Evolutionary conservation across 2,329 filamentous ascomycete genomes (phyloP), one percentile per base, ranked within the genome.

Genomic region (Fusarium euwallaceae): DNA sequence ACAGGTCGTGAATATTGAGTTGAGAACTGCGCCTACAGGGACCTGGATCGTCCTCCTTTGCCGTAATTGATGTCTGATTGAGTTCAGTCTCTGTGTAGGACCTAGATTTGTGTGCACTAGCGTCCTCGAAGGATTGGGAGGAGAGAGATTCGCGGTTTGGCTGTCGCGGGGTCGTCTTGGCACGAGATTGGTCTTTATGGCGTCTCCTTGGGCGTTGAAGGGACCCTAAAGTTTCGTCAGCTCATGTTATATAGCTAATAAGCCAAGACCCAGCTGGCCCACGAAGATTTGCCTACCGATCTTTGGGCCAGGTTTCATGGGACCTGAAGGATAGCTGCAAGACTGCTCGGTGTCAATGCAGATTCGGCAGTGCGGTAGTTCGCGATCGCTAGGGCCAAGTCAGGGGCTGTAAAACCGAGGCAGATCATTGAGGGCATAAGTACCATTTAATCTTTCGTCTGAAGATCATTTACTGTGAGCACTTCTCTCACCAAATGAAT

Each of bases 1-100:
- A 65, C 39, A 65, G 12, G 36, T 60, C 63, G 24, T 59, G 22
- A 7, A 65, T 48, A 20, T 60, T 59, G 2, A 51, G 24, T 14
- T 34, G 45, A 16, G 61, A 67, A 43, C n/a, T 43, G 1, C 39
- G 39, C 39, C 39, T 43, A 11, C 39, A 43, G n/a, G n/a, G 16
- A 20, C 39, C 39, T 43, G 3, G 39, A 6, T 43, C 39, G 16
- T 17, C 16, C 11, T 43, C 39, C 11, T 17, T 7, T 9, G 39
- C n/a, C 39, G 17, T 16, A 8, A 11, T 43, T 9, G 39, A 43
- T 16, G n/a, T 43, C 39, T 43, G 39, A 16, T 43, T 20, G 4
- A 43, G 7, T 17, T 43, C 39, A 9, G 16, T 43, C 6, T 17
- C 39, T 43, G 16, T 20, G n/a, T 17, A 43, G 16, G 39, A 20